These are phyloP conservation scores for Aspergillus sclerotiicarbonarius DNA, from an alignment of 495 filamentous ascomycete species.

Conservation along the genomic window DNA sequence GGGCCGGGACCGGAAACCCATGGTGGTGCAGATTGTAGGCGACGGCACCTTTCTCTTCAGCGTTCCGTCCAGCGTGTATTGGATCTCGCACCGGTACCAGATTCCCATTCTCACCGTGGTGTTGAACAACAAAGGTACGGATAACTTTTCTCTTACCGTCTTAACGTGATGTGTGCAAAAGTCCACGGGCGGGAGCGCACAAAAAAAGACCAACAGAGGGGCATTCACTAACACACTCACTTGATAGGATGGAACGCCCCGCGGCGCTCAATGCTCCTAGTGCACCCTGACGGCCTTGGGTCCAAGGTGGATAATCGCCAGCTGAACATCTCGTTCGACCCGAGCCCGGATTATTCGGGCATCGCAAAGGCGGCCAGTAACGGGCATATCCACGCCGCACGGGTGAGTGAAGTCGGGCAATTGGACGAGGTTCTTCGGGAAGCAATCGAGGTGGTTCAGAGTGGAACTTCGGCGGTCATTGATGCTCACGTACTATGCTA, in stretches of 20 bases:
- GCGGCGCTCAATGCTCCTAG: slow-evolving; percentile 61
- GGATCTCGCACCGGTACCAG: slow-evolving; percentile 81
- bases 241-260: slow-evolving; percentile 65
- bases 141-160: too few species aligned
- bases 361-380: slow-evolving; percentile 80
- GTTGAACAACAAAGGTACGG: slow-evolving; percentile 80
- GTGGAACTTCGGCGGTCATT: slow-evolving; percentile 61
- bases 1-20: slow-evolving; percentile 52
- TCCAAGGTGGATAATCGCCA: slow-evolving; percentile 69
- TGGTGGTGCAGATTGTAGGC: slow-evolving; percentile 84
- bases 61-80: slow-evolving; percentile 82
- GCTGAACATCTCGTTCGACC: slow-evolving; percentile 76
- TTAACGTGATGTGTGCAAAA: too few species aligned
- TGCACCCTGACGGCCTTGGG: slow-evolving; percentile 69
- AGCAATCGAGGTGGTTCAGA: slow-evolving; percentile 60
- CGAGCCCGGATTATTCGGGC: slow-evolving; percentile 75
- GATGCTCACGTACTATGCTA: too few species aligned
- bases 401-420: slow-evolving; percentile 39
- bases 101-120: slow-evolving; percentile 87
- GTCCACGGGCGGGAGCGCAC: too few species aligned
- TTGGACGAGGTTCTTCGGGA: slow-evolving; percentile 53
- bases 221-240: neutral
- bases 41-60: slow-evolving; percentile 85
- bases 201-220: too few species aligned
- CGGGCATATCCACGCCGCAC: slow-evolving; percentile 60